A percentile compares a stretch with the other conserved stretches of the same genome.
These are phyloP conservation scores for Sporothrix sp. DNA, from an alignment of 2,329 filamentous ascomycete species.

Conservation along the genomic window DNA sequence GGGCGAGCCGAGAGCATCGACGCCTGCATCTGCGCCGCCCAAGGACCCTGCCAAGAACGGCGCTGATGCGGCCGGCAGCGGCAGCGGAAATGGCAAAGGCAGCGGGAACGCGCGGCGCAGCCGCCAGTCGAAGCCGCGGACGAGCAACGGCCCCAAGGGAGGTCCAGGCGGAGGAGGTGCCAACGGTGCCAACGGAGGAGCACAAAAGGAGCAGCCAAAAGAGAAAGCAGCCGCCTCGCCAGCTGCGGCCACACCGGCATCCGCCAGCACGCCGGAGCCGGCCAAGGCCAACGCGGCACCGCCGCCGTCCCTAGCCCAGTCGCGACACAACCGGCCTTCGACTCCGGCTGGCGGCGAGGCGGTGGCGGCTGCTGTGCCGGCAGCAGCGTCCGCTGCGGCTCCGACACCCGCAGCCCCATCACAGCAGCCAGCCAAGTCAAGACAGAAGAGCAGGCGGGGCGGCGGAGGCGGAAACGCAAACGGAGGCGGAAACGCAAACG, in stretches of 20 bases:
- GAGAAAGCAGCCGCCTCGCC: neutral
- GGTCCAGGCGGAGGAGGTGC: neutral
- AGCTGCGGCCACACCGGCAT: neutral
- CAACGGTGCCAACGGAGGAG: neutral
- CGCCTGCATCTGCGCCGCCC: neutral
- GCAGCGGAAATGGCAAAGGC: neutral
- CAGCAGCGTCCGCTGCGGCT: neutral
- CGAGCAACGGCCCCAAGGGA: neutral
- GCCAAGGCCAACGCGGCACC: neutral
- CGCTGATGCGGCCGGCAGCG: neutral
- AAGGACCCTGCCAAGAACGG: neutral
- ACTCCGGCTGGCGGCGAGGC: conserved; percentile 13
- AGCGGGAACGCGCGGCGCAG: neutral
- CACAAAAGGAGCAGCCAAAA: neutral
- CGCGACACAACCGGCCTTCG: conserved; percentile 15
- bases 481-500: too few species aligned
- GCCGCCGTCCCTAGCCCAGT: conserved; percentile 17
- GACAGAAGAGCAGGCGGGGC: neutral
- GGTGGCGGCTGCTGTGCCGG: neutral
- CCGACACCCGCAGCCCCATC: too few species aligned
- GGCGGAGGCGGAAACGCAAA: too few species aligned
- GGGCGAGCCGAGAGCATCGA: neutral
- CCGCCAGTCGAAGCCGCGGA: neutral
- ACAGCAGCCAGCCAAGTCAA: neutral
- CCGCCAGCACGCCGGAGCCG: neutral